phyloP scores from a whole-genome alignment of 768 basidiomycete species.

The Podaxis rugospora region DNA sequence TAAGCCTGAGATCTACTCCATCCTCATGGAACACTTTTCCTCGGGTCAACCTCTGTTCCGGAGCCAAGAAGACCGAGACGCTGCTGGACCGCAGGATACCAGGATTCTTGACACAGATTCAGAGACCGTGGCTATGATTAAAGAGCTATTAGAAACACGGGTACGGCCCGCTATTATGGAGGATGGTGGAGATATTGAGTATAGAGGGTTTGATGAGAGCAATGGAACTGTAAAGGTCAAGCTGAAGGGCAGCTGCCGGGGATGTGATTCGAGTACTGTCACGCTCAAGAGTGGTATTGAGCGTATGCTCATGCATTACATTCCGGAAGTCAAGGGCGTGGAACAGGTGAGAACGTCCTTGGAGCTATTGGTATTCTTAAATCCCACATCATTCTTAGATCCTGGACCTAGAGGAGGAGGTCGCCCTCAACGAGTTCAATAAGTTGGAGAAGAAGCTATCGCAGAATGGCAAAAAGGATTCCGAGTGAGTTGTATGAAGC shows the following conservation, averaged over 20 bases:
- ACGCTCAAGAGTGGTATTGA: conserved; percentile 97
- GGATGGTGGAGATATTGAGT: conserved; percentile 98
- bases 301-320: conserved; percentile 98
- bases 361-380: not conserved
- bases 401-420: conserved; percentile 82
- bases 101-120: conserved; percentile 90
- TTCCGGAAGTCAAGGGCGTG: conserved; percentile 91
- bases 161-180: conserved; percentile 98
- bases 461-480: conserved; percentile 36
- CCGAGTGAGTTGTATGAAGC: conserved; percentile 33
- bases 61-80: conserved; percentile 72
- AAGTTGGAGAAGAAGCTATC: conserved; percentile 76
- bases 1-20: conserved; percentile 95
- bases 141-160: conserved; percentile 91
- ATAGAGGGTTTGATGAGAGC: conserved; percentile 79
- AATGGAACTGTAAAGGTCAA: conserved; percentile 78
- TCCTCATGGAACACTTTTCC: conserved; percentile 97
- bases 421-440: conserved; percentile 83
- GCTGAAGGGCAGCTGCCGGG: conserved; percentile 95
- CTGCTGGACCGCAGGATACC: conserved; percentile 90
- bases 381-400: conserved; percentile 43
- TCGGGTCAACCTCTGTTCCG: conserved; percentile 86
- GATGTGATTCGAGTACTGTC: conserved; percentile 90
- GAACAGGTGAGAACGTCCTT: conserved; percentile 60
- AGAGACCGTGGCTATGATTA: conserved; percentile 98